These are phyloP conservation scores for Hypoxylon fragiforme DNA, from an alignment of 495 filamentous ascomycete genomes.

Conservation along the genomic window DNA sequence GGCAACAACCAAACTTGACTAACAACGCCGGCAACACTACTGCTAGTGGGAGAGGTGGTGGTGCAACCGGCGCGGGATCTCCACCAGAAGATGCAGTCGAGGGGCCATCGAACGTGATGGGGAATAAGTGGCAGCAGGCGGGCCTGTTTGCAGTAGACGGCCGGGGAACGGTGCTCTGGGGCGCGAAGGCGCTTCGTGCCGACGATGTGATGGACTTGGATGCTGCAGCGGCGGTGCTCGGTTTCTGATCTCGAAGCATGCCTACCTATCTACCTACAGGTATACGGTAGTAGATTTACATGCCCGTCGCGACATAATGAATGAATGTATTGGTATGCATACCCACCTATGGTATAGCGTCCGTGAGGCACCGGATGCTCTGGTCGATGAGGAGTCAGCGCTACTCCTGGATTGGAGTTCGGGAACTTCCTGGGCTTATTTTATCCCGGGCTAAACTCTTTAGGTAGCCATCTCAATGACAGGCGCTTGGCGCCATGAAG, in stretches of 20 bases:
- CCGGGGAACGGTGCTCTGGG: slow-evolving; percentile 56
- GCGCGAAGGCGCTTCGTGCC: slow-evolving; percentile 47
- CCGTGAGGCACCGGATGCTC: background rate
- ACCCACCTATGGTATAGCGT: background rate
- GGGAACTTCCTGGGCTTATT: too few relatives aligned
- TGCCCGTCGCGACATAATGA: background rate
- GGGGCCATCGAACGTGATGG: slow-evolving; percentile 55
- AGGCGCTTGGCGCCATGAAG: too few relatives aligned
- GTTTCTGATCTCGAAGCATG: slow-evolving; percentile 21
- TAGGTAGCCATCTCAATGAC: too few relatives aligned
- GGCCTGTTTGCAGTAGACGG: slow-evolving; percentile 61
- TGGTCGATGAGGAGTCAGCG: background rate
- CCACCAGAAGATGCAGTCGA: slow-evolving; percentile 20
- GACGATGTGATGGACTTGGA: slow-evolving; percentile 59
- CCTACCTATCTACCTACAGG: too few relatives aligned
- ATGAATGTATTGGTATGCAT: background rate
- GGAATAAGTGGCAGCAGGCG: slow-evolving; percentile 63
- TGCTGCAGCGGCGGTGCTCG: slow-evolving; percentile 46
- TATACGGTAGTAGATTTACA: too few relatives aligned
- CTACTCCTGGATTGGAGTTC: too few relatives aligned
- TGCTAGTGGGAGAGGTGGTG: background rate
- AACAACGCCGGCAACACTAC: background rate
- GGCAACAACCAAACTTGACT: slow-evolving; percentile 3
- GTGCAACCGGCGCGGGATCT: slow-evolving; percentile 4
- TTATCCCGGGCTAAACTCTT: too few relatives aligned